Base-by-base conservation (phyloP, 306 rosid species). In the Albizia julibrissin region DNA sequence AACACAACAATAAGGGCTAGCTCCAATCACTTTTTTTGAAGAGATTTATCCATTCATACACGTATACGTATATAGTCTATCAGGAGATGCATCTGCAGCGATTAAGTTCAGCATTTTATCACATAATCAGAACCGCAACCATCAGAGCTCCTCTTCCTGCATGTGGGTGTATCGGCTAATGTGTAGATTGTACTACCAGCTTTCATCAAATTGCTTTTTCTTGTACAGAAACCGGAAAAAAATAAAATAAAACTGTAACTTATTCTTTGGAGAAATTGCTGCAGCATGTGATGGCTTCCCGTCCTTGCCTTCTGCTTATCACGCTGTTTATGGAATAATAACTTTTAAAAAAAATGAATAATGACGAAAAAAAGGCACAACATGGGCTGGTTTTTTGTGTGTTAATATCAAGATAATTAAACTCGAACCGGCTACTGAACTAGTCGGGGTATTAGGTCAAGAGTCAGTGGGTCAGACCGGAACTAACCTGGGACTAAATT, bases 1-100 rank as follows among this genome's bases (percentile, higher is more conserved):
- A 73, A 58, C 59, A 83, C 52, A 54, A 75, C 64, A 79, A 47
- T 64, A 79, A 80, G 56, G 78, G 78, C 77, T 43, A 69, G 70
- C 49, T 43, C 72, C 58, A 86, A 50, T 77, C 27, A 77, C 73
- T 44, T 76, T 76, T 37, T 12, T 42, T 27, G 12, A 72, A 59
- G 59, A 61, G 15, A 26, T 69, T 40, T 81, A 42, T 43, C 47
- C 80, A 33, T 31, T 67, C 33, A 10, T 22, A 67, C 65, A 54
- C 46, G 73, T 61, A 40, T 52, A 64, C 34, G 22, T n/a, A 46
- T 74, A 66, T 6, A 39, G 33, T 65, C 47, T 29, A 19, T 72
- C n/a, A 21, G 26, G 49, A 46, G 22, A 69, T 69, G 56, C 67
- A 18, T 59, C 52, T 21, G 74, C 21, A 42, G 47, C 14, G 33